phyloP scores from a whole-genome alignment of 1,139 yeast genomes.

The Blastobotrys capitulatus region DNA sequence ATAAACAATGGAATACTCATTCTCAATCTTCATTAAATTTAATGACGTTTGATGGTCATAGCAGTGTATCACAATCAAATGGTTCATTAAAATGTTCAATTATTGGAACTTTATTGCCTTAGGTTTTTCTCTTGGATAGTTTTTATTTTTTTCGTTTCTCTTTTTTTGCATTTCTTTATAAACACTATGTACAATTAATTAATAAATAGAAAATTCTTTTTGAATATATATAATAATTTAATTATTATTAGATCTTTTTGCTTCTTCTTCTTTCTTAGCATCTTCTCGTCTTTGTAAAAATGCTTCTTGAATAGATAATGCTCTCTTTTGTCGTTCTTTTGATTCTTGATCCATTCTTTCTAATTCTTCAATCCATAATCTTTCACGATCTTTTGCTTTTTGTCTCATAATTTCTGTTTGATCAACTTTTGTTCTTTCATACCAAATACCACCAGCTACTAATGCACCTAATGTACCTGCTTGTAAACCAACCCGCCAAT shows the following conservation, averaged over 20 bases:
- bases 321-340: constrained; percentile 39
- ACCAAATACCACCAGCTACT: constrained; percentile 73
- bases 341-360: constrained; percentile 76
- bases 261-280: constrained; percentile 11
- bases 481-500: constrained; percentile 86
- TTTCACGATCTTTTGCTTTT: constrained; percentile 80
- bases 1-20: constrained; percentile 15
- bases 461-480: constrained; percentile 76
- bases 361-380: constrained; percentile 85
- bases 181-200: background rate
- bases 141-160: background rate
- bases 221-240: no score
- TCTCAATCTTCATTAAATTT: background rate
- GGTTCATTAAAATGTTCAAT: background rate
- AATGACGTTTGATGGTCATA: background rate
- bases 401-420: constrained; percentile 57
- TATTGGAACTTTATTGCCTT: background rate
- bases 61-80: background rate
- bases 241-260: constrained; percentile 2
- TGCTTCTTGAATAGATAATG: constrained; percentile 19
- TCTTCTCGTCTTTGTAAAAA: constrained; percentile 13
- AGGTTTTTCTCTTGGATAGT: background rate
- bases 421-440: constrained; percentile 54
- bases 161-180: background rate
- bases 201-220: background rate